Evolutionary conservation across 306 rosid species (phyloP), one percentile per base, ranked within the genome.

Genomic region (Myrica gale): DNA sequence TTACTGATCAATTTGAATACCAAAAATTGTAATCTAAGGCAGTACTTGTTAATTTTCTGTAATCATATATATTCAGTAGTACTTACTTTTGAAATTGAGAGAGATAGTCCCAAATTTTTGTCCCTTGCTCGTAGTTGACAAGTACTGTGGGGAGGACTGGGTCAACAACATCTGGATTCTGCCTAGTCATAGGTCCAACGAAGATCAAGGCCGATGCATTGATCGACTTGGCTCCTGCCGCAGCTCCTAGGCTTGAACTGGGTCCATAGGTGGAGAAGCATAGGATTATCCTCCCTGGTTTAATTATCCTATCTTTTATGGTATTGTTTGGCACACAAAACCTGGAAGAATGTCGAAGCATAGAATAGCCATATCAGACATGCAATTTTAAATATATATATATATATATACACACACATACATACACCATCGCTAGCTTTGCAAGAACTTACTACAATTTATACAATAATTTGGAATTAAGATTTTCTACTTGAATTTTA

Each of bases 241-340:
- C 80, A 43, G 88, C 89, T 4, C 39, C 67, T 2, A 7, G 72
- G 10, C 63, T 77, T 0, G 37, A n/a, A 8, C 50, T 72, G 26
- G 80, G 77, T 44, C 89, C 91, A 0, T 68, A 21, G 19, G 79
- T 71, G 10, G 86, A 77, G 81, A 88, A 88, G 81, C 90, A 88
- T 13, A 85, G 42, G 37, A 88, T 65, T 41, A 84, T 78, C 72
- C 50, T 85, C 10, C 82, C 81, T 17, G 69, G 16, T 48, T 10
- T 32, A 32, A 32, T 32, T 32, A 32, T 32, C 37, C 2, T 2
- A 32, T 32, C 2, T 26, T 32, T 32, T 32, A 2, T 32, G 37
- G 37, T 32, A 32, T 32, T 32, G 3, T 32, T 32, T 32, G 37
- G 37, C 37, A 32, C 32, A 76, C 89, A 88, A 50, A 88, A 10